Evolutionary conservation across 169 alveolate species (phyloP), one percentile per base, ranked within the genome.

Genomic region (Plasmodium yoelii): DNA sequence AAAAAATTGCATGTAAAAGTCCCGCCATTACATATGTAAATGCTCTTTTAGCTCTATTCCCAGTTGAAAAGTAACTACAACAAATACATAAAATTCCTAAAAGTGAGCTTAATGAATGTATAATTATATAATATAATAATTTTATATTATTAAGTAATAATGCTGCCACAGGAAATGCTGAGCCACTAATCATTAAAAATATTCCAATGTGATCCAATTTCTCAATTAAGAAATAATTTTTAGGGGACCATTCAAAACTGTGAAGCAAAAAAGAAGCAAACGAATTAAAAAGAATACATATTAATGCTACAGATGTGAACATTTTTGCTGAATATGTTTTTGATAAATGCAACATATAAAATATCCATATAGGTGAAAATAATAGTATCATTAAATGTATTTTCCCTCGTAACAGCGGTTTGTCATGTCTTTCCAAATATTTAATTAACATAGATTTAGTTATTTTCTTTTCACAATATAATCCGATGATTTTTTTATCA

Each of bases 111-210:
- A 89, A 53, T 63, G 88, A 92, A 72, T 93, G 96, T 13, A 88
- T 53, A 1, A 87, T 84, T 24, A 88, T 56, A 44, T 72, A 60
- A 9, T 69, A 53, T 39, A 82, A 63, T 22, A 73, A 44, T 51
- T 75, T 44, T 73, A 87, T 73, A 28, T 82, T 73, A 55, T 55
- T 92, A 51, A 87, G 70, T n/a, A 60, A 49, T 51, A 87, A 68
- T 15, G 80, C 60, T 5, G 87, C 60, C 13, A 82, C 68, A 6
- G 96, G 96, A 19, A 91, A 13, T 28, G 84, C 90, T 42, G 94
- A 87, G 5, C 94, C 94, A 61, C 96, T 94, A 10, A 93, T 92
- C 95, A 93, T 93, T 80, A 93, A 75, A 47, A 93, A 93, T 42
- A 93, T 93, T 22, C 92, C 96, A 59, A 91, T 69, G 65, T 69